Conservation (phyloP, 1,284 basidiomycete species). For the Boletus smithii region DNA sequence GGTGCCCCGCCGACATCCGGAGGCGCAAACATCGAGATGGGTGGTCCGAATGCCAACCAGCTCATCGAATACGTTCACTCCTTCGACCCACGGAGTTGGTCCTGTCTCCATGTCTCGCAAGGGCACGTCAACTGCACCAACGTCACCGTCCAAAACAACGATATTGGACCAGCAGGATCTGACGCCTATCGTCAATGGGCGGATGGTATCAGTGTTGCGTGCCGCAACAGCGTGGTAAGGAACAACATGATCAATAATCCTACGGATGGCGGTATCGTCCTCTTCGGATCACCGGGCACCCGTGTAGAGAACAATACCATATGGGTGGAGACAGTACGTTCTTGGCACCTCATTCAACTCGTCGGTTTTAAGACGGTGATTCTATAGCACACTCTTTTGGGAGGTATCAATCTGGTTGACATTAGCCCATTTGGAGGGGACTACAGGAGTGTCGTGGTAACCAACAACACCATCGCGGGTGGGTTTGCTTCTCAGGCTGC, state of each 20-base stretch:
- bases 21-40: conserved; percentile 77
- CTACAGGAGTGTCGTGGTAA: conserved; percentile 66
- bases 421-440: conserved; percentile 71
- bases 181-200: conserved; percentile 73
- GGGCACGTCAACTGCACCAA: conserved; percentile 66
- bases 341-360: not conserved
- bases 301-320: conserved; percentile 75
- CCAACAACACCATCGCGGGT: conserved; percentile 67
- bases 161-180: conserved; percentile 73
- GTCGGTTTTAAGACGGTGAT: not conserved
- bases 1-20: conserved; percentile 51
- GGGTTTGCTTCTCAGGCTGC: conserved; percentile 57
- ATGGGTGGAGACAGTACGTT: conserved; percentile 57
- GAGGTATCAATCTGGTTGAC: conserved; percentile 83
- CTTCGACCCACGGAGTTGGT: conserved; percentile 71
- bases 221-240: conserved; percentile 60
- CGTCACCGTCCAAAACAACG: conserved; percentile 70
- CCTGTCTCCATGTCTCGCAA: conserved; percentile 68
- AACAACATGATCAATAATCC: conserved; percentile 73
- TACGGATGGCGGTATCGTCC: conserved; percentile 80
- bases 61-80: conserved; percentile 69
- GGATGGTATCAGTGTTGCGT: conserved; percentile 80
- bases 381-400: conserved; percentile 61
- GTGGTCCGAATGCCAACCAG: conserved; percentile 64
- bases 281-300: conserved; percentile 80